Evolutionary conservation across 129 eudicot genomes (phyloP).

Genomic region (Scalesia atractyloides): DNA sequence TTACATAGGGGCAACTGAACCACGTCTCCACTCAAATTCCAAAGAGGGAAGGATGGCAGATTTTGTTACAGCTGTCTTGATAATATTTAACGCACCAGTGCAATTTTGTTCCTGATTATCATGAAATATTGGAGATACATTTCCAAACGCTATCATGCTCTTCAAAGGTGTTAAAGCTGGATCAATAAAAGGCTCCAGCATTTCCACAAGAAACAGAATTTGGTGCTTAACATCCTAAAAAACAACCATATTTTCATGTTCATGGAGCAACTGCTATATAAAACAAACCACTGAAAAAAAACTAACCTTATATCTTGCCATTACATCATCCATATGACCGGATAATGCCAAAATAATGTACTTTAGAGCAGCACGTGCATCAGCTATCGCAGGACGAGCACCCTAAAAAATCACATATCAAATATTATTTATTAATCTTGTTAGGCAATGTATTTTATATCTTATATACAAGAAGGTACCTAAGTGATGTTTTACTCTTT

Average conservation of each 20-base stretch:
- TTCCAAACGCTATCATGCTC: slow-evolving; percentile 68
- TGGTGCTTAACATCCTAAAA: slow-evolving; percentile 80
- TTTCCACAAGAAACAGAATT: slow-evolving; percentile 86
- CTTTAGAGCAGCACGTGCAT: slow-evolving; percentile 89
- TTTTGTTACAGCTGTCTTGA: slow-evolving; percentile 76
- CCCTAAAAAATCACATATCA: slow-evolving; percentile 48
- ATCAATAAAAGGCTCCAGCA: slow-evolving; percentile 85
- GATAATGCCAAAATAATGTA: slow-evolving; percentile 83
- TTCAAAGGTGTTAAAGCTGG: slow-evolving; percentile 79
- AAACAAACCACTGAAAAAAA: background rate
- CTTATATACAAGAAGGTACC: too few relatives aligned
- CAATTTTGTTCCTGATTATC: slow-evolving; percentile 71
- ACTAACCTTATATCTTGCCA: slow-evolving; percentile 80
- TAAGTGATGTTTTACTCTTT: too few relatives aligned
- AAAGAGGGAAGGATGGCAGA: slow-evolving; percentile 80
- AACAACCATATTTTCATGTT: slow-evolving; percentile 8
- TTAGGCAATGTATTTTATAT: too few relatives aligned
- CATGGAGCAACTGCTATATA: slow-evolving; percentile 8
- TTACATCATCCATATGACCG: slow-evolving; percentile 88
- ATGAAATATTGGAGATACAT: slow-evolving; percentile 54
- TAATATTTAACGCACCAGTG: slow-evolving; percentile 70
- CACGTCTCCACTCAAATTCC: slow-evolving; percentile 91
- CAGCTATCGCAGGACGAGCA: slow-evolving; percentile 49
- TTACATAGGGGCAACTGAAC: slow-evolving; percentile 96
- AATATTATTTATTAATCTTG: slow-evolving; percentile 1